phyloP scores from a whole-genome alignment of 352 stramenopile species.

The Phytophthora pinifolia region DNA sequence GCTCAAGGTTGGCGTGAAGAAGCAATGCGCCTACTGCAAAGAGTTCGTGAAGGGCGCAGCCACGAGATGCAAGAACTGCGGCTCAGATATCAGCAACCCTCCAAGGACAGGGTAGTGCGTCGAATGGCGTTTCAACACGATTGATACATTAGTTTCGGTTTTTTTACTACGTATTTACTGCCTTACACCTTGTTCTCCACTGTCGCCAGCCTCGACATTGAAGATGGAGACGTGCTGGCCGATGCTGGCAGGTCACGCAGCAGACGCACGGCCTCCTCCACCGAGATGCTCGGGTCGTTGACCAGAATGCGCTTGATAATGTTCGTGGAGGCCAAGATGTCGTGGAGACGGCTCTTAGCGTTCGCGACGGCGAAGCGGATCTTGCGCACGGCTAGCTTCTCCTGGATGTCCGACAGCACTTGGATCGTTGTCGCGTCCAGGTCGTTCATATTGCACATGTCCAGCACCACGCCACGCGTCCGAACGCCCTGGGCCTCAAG shows the following conservation, averaged over 20 bases:
- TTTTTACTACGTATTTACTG: slow-evolving; percentile 7
- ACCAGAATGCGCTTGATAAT: slow-evolving; percentile 47
- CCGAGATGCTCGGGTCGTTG: slow-evolving; percentile 26
- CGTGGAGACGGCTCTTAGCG: slow-evolving; percentile 41
- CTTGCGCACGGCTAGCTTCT: slow-evolving; percentile 51
- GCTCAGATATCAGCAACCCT: slow-evolving; percentile 22
- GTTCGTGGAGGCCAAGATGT: slow-evolving; percentile 48
- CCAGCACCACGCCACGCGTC: slow-evolving; percentile 45
- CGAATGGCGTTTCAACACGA: not conserved
- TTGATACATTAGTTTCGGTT: slow-evolving; percentile 3
- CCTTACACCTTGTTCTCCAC: slow-evolving; percentile 19
- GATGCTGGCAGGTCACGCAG: slow-evolving; percentile 21
- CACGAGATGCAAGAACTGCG: slow-evolving; percentile 40
- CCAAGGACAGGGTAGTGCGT: not conserved
- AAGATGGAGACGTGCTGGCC: slow-evolving; percentile 25
- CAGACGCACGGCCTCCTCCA: slow-evolving; percentile 39
- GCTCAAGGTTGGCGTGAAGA: slow-evolving; percentile 60
- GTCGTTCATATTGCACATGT: slow-evolving; percentile 55
- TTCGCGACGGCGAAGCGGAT: slow-evolving; percentile 48
- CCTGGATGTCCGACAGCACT: slow-evolving; percentile 56
- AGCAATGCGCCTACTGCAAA: slow-evolving; percentile 66
- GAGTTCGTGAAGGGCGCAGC: slow-evolving; percentile 68
- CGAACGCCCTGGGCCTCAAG: slow-evolving; percentile 27
- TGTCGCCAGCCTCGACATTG: slow-evolving; percentile 18
- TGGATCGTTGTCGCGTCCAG: slow-evolving; percentile 70